Conservation (phyloP, 768 basidiomycete species). For the Lyophyllum decastes region DNA sequence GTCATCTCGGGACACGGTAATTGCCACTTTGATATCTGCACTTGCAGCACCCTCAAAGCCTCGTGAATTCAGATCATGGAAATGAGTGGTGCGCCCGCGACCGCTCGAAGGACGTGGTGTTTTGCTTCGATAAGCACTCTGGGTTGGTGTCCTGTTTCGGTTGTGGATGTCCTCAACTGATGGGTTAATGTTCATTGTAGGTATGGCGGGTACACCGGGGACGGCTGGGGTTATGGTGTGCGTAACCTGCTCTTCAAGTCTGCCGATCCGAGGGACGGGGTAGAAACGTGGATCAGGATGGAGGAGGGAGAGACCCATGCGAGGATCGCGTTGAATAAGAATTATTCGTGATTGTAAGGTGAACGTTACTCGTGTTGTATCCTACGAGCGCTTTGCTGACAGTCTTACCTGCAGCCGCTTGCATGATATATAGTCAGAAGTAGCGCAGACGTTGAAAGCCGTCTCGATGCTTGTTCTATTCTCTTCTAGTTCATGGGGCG, state of each 20-base stretch:
- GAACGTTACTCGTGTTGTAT: too few species aligned
- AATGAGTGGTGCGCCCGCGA: conserved; percentile 81
- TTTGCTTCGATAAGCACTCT: conserved; percentile 80
- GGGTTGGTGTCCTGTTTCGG: conserved; percentile 42
- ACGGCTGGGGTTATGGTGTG: conserved; percentile 65
- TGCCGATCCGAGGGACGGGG: conserved; percentile 40
- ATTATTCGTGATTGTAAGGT: conserved; percentile 25
- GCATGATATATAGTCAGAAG: too few species aligned
- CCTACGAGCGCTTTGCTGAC: too few species aligned
- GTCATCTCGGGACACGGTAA: conserved; percentile 73
- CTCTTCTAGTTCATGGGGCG: too few species aligned
- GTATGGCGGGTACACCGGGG: conserved; percentile 62
- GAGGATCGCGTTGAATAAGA: conserved; percentile 47
- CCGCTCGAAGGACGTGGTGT: conserved; percentile 58
- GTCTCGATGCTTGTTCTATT: too few species aligned
- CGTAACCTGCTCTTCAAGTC: conserved; percentile 64
- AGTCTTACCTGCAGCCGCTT: too few species aligned
- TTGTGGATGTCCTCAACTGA: neutral
- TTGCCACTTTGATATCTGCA: conserved; percentile 8
- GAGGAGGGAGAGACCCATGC: conserved; percentile 61
- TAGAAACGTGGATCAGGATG: conserved; percentile 67
- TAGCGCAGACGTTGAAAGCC: too few species aligned
- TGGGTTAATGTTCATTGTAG: conserved; percentile 39
- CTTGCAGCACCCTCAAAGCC: neutral
- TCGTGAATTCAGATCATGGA: conserved; percentile 57